Base-by-base conservation (phyloP, 495 filamentous ascomycete species). In the Lophium mytilinum region DNA sequence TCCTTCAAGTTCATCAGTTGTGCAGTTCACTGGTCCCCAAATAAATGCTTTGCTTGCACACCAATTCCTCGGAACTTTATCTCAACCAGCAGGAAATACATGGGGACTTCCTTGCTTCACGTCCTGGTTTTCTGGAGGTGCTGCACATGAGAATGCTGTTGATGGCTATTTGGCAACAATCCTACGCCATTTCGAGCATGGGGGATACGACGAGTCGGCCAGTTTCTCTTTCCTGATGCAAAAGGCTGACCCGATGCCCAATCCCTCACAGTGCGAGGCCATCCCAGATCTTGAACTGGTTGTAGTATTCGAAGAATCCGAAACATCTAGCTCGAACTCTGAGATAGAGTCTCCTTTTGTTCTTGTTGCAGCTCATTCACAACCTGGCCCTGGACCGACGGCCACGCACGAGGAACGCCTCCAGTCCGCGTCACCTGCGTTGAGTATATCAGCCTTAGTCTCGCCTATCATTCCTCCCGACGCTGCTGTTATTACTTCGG, bases 81-180 rank as follows among this genome's bases (percentile, higher is more conserved):
- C 34, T 9, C 55, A 55, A 35, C 34, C 43, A 15, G 17, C 37
- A 37, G 50, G 51, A 0, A 55, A 37, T 33, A 47, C 49, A 11
- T 63, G 60, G 60, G 60, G 60, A 10, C n/a, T 42, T n/a, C 60
- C 60, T 0, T 50, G 48, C 33, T 58, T 63, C 45, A 63, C 60
- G 2, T 40, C 50, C 9, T 63, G 51, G 55, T 63, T 51, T 34
- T 36, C 35, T 15, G 33, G 37, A 9, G 41, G 53, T 18, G 55
- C 55, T 17, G 50, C 50, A 33, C 60, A 62, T 39, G 33, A 14
- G 14, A 41, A 58, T 18, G 60, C 60, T 18, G 51, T 58, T 8
- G 34, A 55, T 7, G 60, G 55, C 12, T 63, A 63, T 37, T 17
- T 63, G 5, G 21, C 8, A 7, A 63, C 52, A n/a, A 15, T 63